These are phyloP conservation scores for Aspergillus ostianus DNA, from an alignment of 495 filamentous ascomycete species.

Conservation along the genomic window DNA sequence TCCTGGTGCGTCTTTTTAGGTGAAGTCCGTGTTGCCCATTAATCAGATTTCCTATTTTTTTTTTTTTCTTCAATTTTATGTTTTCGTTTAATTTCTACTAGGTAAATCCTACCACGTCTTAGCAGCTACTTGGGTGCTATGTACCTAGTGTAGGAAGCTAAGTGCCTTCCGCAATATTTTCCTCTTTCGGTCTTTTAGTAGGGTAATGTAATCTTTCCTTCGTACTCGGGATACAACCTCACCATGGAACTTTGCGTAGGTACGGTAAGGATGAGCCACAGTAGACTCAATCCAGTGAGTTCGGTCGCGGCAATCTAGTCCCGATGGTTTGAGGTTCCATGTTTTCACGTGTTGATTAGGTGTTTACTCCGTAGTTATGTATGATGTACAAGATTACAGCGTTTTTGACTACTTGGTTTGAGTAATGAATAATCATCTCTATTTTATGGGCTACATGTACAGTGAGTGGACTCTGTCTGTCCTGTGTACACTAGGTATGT, in stretches of 20 bases:
- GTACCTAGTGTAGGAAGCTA: no score
- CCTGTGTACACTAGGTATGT: not conserved
- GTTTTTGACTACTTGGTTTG: no score
- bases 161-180: not conserved
- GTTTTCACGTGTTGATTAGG: not conserved
- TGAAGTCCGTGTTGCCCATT: not conserved
- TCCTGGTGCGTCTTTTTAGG: not conserved
- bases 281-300: not conserved
- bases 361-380: not conserved
- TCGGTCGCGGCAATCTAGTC: not conserved
- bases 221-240: not conserved
- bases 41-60: not conserved
- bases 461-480: no score
- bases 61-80: not conserved
- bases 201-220: constrained; percentile 12
- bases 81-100: not conserved
- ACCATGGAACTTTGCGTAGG: no score
- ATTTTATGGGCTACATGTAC: no score
- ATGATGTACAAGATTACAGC: not conserved
- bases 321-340: not conserved
- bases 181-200: not conserved
- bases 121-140: no score
- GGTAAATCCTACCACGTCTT: no score
- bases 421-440: no score
- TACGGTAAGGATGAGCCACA: not conserved